These are phyloP conservation scores for Rosa multiflora DNA, from an alignment of 306 rosid species.

Conservation along the genomic window DNA sequence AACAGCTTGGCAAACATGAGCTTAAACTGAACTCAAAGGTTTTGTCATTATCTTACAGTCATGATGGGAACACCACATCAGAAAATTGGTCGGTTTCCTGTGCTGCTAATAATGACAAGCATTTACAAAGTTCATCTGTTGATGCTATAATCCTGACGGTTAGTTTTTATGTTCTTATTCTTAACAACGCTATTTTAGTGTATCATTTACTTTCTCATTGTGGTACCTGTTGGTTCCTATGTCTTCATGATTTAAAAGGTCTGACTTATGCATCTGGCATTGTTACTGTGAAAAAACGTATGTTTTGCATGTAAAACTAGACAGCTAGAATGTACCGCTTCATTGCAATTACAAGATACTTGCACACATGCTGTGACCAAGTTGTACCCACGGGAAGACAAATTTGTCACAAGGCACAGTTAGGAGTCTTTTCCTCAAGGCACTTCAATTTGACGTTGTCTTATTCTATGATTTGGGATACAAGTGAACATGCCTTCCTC, in stretches of 20 bases:
- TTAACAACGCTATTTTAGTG: not conserved
- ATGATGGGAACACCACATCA: slow-evolving; percentile 42
- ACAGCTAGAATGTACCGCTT: not conserved
- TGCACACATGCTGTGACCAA: not conserved
- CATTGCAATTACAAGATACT: not conserved
- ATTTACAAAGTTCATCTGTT: slow-evolving; percentile 33
- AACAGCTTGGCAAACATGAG: slow-evolving; percentile 65
- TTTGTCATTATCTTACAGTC: slow-evolving; percentile 71
- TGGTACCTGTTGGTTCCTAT: slow-evolving; percentile 4
- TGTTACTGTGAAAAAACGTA: not conserved
- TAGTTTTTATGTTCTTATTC: slow-evolving; percentile 29
- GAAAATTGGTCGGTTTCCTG: slow-evolving; percentile 72
- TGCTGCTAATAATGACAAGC: slow-evolving; percentile 34
- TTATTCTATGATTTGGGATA: not conserved
- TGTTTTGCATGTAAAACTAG: not conserved
- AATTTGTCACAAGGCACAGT: not conserved
- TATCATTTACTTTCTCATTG: not conserved
- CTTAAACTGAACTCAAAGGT: slow-evolving; percentile 69
- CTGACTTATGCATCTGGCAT: not conserved
- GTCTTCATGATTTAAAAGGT: not conserved
- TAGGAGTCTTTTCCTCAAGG: not conserved
- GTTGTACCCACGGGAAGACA: not conserved
- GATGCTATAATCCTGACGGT: slow-evolving; percentile 94
- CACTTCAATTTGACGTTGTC: not conserved
- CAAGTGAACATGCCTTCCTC: not conserved